Conservation (phyloP, 2,329 filamentous ascomycete genomes). For the Trichoderma koningii region DNA sequence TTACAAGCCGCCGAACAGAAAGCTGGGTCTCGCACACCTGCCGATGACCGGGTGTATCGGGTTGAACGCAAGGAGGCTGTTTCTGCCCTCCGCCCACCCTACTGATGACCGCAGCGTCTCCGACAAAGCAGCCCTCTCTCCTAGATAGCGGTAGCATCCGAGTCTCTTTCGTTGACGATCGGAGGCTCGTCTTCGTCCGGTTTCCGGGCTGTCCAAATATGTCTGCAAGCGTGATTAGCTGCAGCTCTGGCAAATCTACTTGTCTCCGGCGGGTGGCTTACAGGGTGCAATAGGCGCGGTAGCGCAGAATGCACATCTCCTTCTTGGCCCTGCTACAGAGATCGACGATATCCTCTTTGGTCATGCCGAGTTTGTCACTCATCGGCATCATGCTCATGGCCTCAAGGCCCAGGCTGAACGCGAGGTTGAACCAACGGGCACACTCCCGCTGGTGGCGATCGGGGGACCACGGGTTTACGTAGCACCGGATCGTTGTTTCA, state of each 20-base stretch:
- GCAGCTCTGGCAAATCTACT: neutral
- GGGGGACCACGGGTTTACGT: slow-evolving; percentile 72
- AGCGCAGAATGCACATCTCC: slow-evolving; percentile 68
- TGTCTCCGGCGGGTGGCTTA: slow-evolving; percentile 51
- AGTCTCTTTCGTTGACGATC: neutral
- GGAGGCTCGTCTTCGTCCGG: slow-evolving; percentile 12
- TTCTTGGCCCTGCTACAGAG: slow-evolving; percentile 64
- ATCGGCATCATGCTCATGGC: slow-evolving; percentile 74
- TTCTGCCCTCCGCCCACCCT: too few relatives aligned
- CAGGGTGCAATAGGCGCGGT: slow-evolving; percentile 75
- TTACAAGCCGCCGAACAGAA: neutral
- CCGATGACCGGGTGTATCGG: too few relatives aligned
- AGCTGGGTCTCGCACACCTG: neutral
- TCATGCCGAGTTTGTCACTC: slow-evolving; percentile 50
- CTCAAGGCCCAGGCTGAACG: slow-evolving; percentile 71
- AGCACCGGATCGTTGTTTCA: slow-evolving; percentile 68
- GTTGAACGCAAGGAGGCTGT: too few relatives aligned
- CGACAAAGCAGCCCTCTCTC: neutral
- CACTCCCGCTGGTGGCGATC: slow-evolving; percentile 67
- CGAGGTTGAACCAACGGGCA: slow-evolving; percentile 82
- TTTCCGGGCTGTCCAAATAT: slow-evolving; percentile 33
- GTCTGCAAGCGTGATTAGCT: slow-evolving; percentile 30
- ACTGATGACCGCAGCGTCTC: neutral
- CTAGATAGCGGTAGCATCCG: neutral
- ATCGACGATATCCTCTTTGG: slow-evolving; percentile 61